A percentile compares a stretch with the other conserved stretches of the same genome.
phyloP scores from a whole-genome alignment of 2,329 filamentous ascomycete species.

The Diaporthe sp. region DNA sequence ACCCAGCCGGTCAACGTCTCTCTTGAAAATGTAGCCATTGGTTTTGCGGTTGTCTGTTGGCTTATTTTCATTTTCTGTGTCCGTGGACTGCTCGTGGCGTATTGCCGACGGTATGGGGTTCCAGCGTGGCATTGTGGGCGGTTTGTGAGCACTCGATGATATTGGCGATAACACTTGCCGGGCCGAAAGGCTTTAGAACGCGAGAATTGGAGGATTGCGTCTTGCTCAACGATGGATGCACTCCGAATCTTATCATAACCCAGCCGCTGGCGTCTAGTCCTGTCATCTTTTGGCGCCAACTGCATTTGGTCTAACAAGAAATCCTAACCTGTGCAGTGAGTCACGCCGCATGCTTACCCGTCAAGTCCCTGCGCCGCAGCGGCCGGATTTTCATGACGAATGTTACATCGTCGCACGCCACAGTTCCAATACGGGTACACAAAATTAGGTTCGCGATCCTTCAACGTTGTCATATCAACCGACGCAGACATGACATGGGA shows the following conservation, averaged over 20 bases:
- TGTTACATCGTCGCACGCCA: slow-evolving; percentile 13
- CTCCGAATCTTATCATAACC: not conserved
- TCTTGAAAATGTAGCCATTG: slow-evolving; percentile 17
- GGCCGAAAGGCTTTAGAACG: not conserved
- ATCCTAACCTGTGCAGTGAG: not conserved
- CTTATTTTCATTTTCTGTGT: no score
- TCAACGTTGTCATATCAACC: not conserved
- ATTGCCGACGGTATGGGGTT: slow-evolving; percentile 19
- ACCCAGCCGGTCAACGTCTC: rapidly evolving
- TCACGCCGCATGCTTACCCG: slow-evolving; percentile 7
- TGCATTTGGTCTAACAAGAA: not conserved
- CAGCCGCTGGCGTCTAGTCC: not conserved
- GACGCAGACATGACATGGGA: not conserved
- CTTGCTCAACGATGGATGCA: not conserved
- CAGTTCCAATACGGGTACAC: not conserved
- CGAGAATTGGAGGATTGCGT: not conserved
- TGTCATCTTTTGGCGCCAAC: not conserved
- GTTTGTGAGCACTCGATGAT: not conserved
- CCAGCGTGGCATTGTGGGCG: slow-evolving; percentile 7
- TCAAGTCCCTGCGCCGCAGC: slow-evolving; percentile 11
- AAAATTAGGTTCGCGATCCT: not conserved
- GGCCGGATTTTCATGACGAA: not conserved
- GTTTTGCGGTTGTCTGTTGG: not conserved
- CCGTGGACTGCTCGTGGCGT: not conserved
- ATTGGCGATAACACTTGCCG: not conserved